Base-by-base conservation (phyloP, 768 basidiomycete species). In the Crepidotus variabilis region DNA sequence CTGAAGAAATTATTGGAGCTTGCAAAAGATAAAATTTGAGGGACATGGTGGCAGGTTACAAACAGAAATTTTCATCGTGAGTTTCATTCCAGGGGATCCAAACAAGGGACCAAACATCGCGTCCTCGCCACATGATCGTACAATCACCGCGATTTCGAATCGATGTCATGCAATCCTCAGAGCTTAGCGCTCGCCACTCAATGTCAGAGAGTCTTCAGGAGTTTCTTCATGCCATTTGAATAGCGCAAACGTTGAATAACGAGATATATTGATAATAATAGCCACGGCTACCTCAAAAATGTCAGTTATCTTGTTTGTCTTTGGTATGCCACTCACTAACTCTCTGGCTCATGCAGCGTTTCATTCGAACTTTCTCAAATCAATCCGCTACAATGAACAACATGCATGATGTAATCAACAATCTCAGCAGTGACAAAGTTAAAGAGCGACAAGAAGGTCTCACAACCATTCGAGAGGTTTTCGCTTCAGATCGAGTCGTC, bases 401-500 rank as follows among this genome's bases (percentile, higher is more conserved):
- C 58, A 63, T 87, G 51, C 75, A 75, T 54, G 68, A 71, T 55
- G 75, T 84, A 8, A 65, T 83, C n/a, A 69, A 76, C 8, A 77
- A 75, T 55, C 76, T 90, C 56, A 73, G 74, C 57, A 84, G 82
- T 67, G 77, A 81, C 50, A 91, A 86, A 60, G 74, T 87, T 63
- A 88, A 82, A 63, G 87, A 90, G 33, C 77, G 92, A 16, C 79
- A 85, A 55, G 82, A 88, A 51, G 90, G 83, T 14, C 67, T 90
- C 14, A 56, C 73, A 7, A 63, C 75, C 16, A 73, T 90, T 48
- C 80, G 78, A 49, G 71, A 71, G 5, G 64, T 72, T 36, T 89
- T 90, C 60, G 68, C 78, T 13, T 73, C 75, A 58, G 74, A 82
- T 59, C 68, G 72, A 55, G 76, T 77, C 11, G 72, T 83, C 57